Percentiles rank a stretch among this genome's conserved stretches.
These are phyloP conservation scores for Heritiera fomes DNA, from an alignment of 345 rosid species.

Conservation along the genomic window DNA sequence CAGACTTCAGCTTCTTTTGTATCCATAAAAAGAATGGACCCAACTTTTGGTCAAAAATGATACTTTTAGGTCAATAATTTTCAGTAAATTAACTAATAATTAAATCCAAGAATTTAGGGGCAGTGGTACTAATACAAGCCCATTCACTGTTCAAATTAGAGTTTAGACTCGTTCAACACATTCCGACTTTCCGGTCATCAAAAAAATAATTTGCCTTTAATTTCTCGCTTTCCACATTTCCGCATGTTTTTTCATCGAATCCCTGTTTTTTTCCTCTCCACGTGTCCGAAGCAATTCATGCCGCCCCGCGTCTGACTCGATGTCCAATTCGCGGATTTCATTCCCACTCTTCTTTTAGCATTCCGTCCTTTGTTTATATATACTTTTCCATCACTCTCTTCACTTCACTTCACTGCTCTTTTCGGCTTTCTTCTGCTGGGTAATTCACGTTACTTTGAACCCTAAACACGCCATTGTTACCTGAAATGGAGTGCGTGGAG, in stretches of 20 bases:
- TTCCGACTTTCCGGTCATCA: neutral
- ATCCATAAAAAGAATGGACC: too few relatives aligned
- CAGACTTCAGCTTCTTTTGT: too few relatives aligned
- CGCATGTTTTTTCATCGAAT: neutral
- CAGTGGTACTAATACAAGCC: too few relatives aligned
- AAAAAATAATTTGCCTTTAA: too few relatives aligned
- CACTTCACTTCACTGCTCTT: neutral
- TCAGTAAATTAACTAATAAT: too few relatives aligned
- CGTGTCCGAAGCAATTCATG: neutral
- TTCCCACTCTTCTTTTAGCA: neutral
- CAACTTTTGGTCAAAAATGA: too few relatives aligned
- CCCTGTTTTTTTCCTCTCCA: neutral
- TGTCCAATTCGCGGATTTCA: conserved; percentile 9
- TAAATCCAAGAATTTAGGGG: too few relatives aligned
- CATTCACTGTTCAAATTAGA: too few relatives aligned
- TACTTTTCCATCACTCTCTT: neutral
- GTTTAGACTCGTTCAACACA: neutral
- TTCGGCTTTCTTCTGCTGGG: neutral
- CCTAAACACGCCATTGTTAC: too few relatives aligned
- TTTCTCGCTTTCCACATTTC: neutral
- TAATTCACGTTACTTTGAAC: too few relatives aligned
- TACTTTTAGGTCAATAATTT: too few relatives aligned
- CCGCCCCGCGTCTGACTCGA: neutral
- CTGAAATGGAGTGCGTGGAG: neutral
- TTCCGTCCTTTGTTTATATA: neutral